These are phyloP conservation scores for Ramaria sp. DNA, from an alignment of 768 basidiomycete genomes.

Conservation along the genomic window DNA sequence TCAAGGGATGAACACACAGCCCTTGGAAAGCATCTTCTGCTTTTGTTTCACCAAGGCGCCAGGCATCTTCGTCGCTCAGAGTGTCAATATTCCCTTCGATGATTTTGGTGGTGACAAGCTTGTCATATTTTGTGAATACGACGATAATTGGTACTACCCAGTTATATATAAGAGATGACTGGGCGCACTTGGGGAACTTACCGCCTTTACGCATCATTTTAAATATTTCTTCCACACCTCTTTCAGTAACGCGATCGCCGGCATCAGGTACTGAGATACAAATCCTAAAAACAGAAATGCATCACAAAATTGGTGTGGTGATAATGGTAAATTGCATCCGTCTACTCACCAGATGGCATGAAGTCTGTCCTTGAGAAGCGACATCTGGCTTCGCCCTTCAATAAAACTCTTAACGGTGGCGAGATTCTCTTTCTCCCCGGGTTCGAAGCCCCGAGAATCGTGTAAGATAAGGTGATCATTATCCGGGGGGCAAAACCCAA, in stretches of 20 bases:
- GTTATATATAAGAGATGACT: neutral
- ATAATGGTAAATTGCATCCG: neutral
- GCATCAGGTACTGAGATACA: constrained; percentile 21
- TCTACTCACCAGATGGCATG: constrained; percentile 22
- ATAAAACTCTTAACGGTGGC: constrained; percentile 18
- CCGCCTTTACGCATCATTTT: constrained; percentile 14
- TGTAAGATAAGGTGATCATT: constrained; percentile 22
- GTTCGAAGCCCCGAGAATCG: constrained; percentile 23
- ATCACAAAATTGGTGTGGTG: neutral
- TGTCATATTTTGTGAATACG: constrained; percentile 26
- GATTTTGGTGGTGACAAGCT: constrained; percentile 10
- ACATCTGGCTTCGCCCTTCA: constrained; percentile 2
- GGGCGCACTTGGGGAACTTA: neutral
- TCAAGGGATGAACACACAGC: neutral
- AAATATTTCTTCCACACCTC: constrained; percentile 19
- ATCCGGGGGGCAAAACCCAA: constrained; percentile 13
- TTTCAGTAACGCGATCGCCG: constrained; percentile 17
- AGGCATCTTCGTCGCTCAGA: neutral
- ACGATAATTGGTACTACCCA: constrained; percentile 20
- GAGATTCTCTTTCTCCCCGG: constrained; percentile 18
- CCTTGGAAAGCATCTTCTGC: neutral
- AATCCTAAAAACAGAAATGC: constrained; percentile 15
- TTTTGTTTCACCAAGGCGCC: neutral
- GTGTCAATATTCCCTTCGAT: neutral
- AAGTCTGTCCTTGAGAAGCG: constrained; percentile 12